Evolutionary conservation across 805 yeast species (phyloP), one percentile per base, ranked within the genome.

Genomic region (Metschnikowia picachoensis): DNA sequence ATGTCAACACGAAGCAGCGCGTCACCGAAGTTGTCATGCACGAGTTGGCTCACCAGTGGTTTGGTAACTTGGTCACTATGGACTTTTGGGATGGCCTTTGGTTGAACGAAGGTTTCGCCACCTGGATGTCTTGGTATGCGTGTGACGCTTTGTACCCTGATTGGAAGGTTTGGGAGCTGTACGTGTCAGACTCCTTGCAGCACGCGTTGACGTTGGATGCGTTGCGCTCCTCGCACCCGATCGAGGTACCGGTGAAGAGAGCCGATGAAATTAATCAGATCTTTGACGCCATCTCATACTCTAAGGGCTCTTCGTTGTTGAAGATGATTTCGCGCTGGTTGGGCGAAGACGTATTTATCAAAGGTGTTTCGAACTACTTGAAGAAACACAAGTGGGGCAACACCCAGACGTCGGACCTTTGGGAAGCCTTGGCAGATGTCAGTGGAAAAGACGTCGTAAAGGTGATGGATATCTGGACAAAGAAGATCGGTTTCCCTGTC

Each of bases 31-130:
- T 87, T 40, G 90, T 87, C 37, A 87, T 84, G 70, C 95, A 87
- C 70, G 95, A 87, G 69, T 76, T 87, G 70, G 94, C 95, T 41
- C 95, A 87, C 66, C 95, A 87, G 72, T 87, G 95, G 95, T 87
- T 87, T 59, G 95, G 95, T 62, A 84, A 87, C 66, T 74, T 87
- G 67, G 95, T 87, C 49, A 87, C 95, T 44, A 87, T 87, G 95
- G 91, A 86, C 60, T 87, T 88, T 84, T 87, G 95, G 95, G 88
- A 85, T 66, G 92, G 88, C 54, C 76, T 87, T 59, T 87, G 94
- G 92, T 77, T 87, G 58, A 87, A 87, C 62, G 95, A 87, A 70
- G 92, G 94, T 38, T 87, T 87, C 57, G 95, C 95, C 40, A 87
- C 95, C 44, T 87, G 92, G 88, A 85, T 85, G 85, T 86, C 92